Conservation (phyloP, 768 basidiomycete species). For the Sporobolomyces roseus region DNA sequence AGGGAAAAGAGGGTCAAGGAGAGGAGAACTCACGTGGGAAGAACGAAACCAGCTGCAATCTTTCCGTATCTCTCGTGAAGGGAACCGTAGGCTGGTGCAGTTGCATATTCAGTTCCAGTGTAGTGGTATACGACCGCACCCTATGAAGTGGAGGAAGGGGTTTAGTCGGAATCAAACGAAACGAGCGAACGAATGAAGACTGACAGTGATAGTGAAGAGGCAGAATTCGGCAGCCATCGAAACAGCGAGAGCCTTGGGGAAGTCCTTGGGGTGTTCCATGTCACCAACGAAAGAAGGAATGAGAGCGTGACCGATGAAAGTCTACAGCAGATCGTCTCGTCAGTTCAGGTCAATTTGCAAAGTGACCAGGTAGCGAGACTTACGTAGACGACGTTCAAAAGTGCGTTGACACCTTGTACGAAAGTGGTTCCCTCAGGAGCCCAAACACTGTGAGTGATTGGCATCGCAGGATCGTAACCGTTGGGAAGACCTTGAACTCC, state of each 20-base stretch:
- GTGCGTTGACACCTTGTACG: conserved; percentile 41
- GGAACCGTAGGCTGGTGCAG: conserved; percentile 35
- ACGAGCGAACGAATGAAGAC: too few species aligned
- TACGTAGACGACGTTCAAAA: conserved; percentile 40
- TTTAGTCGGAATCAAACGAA: too few species aligned
- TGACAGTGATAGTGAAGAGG: conserved; percentile 43
- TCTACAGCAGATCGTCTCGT: background rate
- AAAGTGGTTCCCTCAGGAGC: conserved; percentile 45
- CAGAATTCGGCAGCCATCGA: conserved; percentile 40
- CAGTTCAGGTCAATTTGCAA: too few species aligned
- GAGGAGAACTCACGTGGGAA: conserved; percentile 36
- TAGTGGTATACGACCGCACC: conserved; percentile 45
- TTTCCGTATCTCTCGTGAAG: conserved; percentile 26
- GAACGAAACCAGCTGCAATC: conserved; percentile 40
- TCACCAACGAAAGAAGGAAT: conserved; percentile 43
- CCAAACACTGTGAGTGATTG: conserved; percentile 37
- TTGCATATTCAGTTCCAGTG: conserved; percentile 38
- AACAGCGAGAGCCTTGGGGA: conserved; percentile 45
- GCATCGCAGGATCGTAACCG: conserved; percentile 51
- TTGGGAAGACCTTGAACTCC: conserved; percentile 46
- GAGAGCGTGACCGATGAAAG: conserved; percentile 34
- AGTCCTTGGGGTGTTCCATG: conserved; percentile 44
- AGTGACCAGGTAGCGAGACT: background rate
- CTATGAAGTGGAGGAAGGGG: too few species aligned
- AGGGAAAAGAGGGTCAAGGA: background rate